phyloP scores from a whole-genome alignment of 2,329 filamentous ascomycete species.

The Fusarium oligoseptatum region DNA sequence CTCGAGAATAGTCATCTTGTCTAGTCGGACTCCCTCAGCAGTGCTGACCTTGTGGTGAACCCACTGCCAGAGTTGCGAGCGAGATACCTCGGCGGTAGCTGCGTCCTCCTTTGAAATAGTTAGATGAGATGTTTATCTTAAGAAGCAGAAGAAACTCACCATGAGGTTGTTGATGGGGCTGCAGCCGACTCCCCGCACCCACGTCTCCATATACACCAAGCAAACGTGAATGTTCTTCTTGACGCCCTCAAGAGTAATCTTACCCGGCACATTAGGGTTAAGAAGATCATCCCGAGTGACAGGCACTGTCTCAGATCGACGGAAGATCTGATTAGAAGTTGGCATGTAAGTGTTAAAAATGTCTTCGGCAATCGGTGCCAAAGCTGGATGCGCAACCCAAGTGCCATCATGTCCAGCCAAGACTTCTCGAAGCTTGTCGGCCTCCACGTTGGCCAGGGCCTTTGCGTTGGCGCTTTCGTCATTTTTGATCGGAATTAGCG shows the following conservation, averaged over 20 bases:
- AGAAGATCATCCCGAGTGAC: slow-evolving; percentile 90
- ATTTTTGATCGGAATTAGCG: slow-evolving; percentile 98
- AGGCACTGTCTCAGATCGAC: slow-evolving; percentile 88
- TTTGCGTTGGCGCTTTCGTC: slow-evolving; percentile 90
- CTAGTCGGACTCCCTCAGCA: slow-evolving; percentile 71
- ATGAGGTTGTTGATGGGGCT: slow-evolving; percentile 98
- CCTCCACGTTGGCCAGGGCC: slow-evolving; percentile 92
- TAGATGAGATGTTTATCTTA: neutral
- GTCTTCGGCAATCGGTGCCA: slow-evolving; percentile 88
- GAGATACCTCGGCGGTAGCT: slow-evolving; percentile 94
- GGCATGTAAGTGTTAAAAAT: slow-evolving; percentile 99
- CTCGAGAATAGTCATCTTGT: neutral
- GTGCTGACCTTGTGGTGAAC: slow-evolving; percentile 79
- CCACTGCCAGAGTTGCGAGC: slow-evolving; percentile 98
- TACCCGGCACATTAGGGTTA: slow-evolving; percentile 97
- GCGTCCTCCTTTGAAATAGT: slow-evolving; percentile 77
- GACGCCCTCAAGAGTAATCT: slow-evolving; percentile 93
- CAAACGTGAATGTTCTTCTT: slow-evolving; percentile 98
- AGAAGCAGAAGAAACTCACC: slow-evolving; percentile 49
- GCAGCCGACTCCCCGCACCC: slow-evolving; percentile 95
- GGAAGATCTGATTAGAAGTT: slow-evolving; percentile 94
- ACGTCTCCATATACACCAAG: slow-evolving; percentile 98
- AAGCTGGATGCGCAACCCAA: slow-evolving; percentile 96
- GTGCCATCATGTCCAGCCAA: slow-evolving; percentile 95
- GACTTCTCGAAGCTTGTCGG: slow-evolving; percentile 96